Percentiles rank a stretch among this genome's conserved stretches.
Evolutionary conservation across 768 basidiomycete genomes (phyloP).

Genomic region (Trametes meyenii): DNA sequence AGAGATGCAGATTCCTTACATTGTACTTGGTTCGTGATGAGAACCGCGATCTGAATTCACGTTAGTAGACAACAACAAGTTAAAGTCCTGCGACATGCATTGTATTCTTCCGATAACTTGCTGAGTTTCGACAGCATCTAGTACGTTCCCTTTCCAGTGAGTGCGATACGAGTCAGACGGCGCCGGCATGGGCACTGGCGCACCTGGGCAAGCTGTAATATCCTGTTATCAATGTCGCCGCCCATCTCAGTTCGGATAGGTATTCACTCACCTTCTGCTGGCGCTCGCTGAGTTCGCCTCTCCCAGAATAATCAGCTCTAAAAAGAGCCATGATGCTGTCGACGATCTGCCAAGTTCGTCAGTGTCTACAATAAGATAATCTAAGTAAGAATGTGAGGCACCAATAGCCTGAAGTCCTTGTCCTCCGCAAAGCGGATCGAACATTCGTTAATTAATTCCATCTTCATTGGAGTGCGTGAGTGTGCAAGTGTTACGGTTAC

Average conservation of each 20-base stretch:
- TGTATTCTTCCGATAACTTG: slow-evolving; percentile 91
- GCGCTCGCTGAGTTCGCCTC: slow-evolving; percentile 92
- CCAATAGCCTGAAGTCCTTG: slow-evolving; percentile 77
- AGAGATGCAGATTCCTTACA: slow-evolving; percentile 44
- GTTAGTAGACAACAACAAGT: background rate
- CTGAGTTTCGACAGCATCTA: slow-evolving; percentile 91
- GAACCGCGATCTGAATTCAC: slow-evolving; percentile 66
- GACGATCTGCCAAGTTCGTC: slow-evolving; percentile 66
- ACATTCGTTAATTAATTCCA: slow-evolving; percentile 91
- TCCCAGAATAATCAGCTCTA: slow-evolving; percentile 88
- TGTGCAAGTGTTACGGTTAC: background rate
- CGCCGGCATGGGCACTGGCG: background rate
- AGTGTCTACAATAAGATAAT: background rate
- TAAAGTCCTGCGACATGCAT: slow-evolving; percentile 47
- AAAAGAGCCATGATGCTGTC: slow-evolving; percentile 98
- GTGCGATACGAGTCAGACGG: background rate
- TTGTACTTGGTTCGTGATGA: slow-evolving; percentile 94
- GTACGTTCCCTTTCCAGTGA: background rate
- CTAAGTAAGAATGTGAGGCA: too few relatives aligned
- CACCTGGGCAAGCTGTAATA: slow-evolving; percentile 83
- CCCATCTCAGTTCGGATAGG: background rate
- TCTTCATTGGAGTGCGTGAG: slow-evolving; percentile 53
- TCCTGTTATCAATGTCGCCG: background rate
- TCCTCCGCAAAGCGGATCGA: slow-evolving; percentile 89
- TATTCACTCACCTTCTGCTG: slow-evolving; percentile 73